A percentile compares a stretch with the other conserved stretches of the same genome.
Evolutionary conservation across 73 alveolate species (phyloP).

Genomic region (Symbiodinium pilosum): DNA sequence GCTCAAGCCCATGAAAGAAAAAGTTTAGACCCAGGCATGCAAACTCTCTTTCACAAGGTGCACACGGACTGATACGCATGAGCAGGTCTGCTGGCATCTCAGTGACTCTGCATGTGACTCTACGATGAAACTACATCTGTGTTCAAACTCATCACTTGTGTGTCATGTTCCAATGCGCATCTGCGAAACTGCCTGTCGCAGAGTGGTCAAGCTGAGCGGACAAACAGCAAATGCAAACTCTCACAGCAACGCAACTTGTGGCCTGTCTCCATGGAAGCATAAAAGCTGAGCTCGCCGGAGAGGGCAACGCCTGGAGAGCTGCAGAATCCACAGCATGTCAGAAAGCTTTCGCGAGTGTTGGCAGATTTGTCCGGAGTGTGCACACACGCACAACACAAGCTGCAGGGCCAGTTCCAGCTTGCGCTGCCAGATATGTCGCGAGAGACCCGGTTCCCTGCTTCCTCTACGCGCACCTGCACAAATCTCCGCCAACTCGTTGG

Average conservation of each 20-base stretch:
- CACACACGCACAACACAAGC: too few relatives aligned
- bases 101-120: neutral
- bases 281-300: conserved; percentile 94
- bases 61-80: neutral
- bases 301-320: conserved; percentile 50
- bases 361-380: too few relatives aligned
- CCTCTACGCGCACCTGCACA: conserved; percentile 40
- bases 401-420: too few relatives aligned
- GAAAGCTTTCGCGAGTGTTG: too few relatives aligned
- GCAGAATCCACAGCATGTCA: too few relatives aligned
- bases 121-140: neutral
- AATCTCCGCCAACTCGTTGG: conserved; percentile 86
- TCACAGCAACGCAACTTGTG: too few relatives aligned
- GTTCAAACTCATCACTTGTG: conserved; percentile 42
- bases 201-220: neutral
- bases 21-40: neutral
- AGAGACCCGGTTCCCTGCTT: neutral
- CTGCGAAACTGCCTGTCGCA: conserved; percentile 53
- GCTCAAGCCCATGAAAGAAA: neutral
- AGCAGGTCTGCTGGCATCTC: neutral
- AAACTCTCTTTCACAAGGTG: neutral
- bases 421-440: too few relatives aligned
- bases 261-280: conserved; percentile 95
- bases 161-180: conserved; percentile 92
- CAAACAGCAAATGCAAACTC: neutral